phyloP scores from a whole-genome alignment of 2,329 filamentous ascomycete genomes.

The Aspergillus ochraceus region DNA sequence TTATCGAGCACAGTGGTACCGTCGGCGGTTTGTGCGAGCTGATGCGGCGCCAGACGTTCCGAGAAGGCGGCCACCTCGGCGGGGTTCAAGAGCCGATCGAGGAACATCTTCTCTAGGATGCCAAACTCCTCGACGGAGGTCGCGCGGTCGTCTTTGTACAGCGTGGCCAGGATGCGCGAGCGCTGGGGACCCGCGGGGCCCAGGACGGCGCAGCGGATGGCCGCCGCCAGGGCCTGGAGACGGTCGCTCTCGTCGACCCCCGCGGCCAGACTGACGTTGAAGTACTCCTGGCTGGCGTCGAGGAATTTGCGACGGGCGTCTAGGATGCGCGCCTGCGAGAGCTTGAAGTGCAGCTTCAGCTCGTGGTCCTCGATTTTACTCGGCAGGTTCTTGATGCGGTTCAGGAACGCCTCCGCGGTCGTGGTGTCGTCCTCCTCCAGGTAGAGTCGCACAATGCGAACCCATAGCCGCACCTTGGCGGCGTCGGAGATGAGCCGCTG shows the following conservation, averaged over 20 bases:
- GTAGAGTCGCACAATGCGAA: slow-evolving; percentile 91
- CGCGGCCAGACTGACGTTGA: slow-evolving; percentile 75
- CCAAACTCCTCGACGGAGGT: slow-evolving; percentile 73
- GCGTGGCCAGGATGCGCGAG: slow-evolving; percentile 72
- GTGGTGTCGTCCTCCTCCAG: slow-evolving; percentile 91
- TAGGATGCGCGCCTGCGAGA: slow-evolving; percentile 88
- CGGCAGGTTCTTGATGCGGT: slow-evolving; percentile 92
- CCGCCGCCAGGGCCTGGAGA: slow-evolving; percentile 77
- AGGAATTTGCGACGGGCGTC: slow-evolving; percentile 90
- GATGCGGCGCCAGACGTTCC: slow-evolving; percentile 76
- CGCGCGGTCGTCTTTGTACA: slow-evolving; percentile 92
- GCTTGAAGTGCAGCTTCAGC: slow-evolving; percentile 79
- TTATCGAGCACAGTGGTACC: slow-evolving; percentile 90
- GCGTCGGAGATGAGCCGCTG: slow-evolving; percentile 80
- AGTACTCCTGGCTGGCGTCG: slow-evolving; percentile 83
- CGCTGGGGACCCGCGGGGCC: slow-evolving; percentile 86
- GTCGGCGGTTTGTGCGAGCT: slow-evolving; percentile 85
- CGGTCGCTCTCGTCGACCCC: slow-evolving; percentile 85
- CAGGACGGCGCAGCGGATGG: slow-evolving; percentile 88
- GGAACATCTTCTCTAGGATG: slow-evolving; percentile 96
- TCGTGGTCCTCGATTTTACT: slow-evolving; percentile 71
- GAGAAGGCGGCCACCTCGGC: slow-evolving; percentile 87
- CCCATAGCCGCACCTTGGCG: slow-evolving; percentile 82
- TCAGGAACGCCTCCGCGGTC: slow-evolving; percentile 80
- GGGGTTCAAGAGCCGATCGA: slow-evolving; percentile 78